Evolutionary conservation across 2,329 filamentous ascomycete species (phyloP).

Genomic region (Scopulariopsis brevicaulis): DNA sequence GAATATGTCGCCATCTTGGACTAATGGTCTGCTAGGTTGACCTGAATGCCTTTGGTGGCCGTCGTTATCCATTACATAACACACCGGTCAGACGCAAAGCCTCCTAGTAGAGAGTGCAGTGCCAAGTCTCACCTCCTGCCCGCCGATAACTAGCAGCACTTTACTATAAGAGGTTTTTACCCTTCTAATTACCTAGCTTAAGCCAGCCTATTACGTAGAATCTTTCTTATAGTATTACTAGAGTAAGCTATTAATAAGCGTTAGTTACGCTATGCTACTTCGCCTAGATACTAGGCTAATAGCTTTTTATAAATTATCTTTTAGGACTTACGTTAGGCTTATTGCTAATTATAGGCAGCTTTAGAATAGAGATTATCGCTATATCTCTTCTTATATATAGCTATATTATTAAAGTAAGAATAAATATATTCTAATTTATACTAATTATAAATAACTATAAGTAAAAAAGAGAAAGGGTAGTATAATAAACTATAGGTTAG

Average conservation of each 20-base stretch:
- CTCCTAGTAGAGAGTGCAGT: not conserved
- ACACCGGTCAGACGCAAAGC: not conserved
- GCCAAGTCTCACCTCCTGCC: conserved; percentile 53
- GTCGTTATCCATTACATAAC: conserved; percentile 46
- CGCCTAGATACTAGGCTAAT: no score
- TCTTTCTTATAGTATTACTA: conserved; percentile 85
- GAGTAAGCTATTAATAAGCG: not conserved
- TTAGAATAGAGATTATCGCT: conserved; percentile 82
- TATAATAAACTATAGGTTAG: no score
- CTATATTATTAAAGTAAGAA: no score
- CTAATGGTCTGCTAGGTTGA: conserved; percentile 73
- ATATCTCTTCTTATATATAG: no score
- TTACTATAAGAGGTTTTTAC: conserved; percentile 60
- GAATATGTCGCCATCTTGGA: conserved; percentile 73
- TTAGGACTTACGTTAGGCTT: conserved; percentile 75
- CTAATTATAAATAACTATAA: no score
- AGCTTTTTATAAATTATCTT: not conserved
- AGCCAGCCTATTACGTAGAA: conserved; percentile 64
- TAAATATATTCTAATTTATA: no score
- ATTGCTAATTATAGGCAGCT: conserved; percentile 75
- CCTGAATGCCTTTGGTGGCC: conserved; percentile 54
- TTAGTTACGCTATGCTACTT: no score
- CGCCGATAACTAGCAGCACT: conserved; percentile 74
- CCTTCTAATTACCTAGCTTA: conserved; percentile 67
- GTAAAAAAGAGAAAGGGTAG: no score